These are phyloP conservation scores for Drechslerella coelobrocha DNA, from an alignment of 2,329 filamentous ascomycete genomes.

Conservation along the genomic window DNA sequence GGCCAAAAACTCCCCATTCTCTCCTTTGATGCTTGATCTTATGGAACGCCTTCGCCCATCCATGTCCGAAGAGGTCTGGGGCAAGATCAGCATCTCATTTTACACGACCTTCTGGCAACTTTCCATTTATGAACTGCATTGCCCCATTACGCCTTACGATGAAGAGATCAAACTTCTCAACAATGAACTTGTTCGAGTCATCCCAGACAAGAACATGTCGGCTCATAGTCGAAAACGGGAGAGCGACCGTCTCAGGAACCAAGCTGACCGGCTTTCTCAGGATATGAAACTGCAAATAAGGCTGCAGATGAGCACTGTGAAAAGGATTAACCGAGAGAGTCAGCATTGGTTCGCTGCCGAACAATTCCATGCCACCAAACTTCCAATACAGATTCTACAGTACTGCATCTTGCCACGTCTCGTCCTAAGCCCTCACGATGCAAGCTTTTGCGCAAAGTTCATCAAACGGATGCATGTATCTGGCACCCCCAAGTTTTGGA, in stretches of 20 bases:
- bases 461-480: conserved; percentile 85
- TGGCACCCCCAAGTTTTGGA: conserved; percentile 83
- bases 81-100: conserved; percentile 77
- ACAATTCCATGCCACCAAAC: conserved; percentile 68
- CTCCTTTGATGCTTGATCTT: conserved; percentile 76
- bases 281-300: conserved; percentile 76
- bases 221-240: conserved; percentile 62
- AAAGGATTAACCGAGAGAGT: conserved; percentile 76
- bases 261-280: conserved; percentile 72
- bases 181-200: conserved; percentile 72
- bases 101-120: conserved; percentile 93
- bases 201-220: conserved; percentile 69
- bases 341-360: conserved; percentile 74
- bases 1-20: conserved; percentile 63
- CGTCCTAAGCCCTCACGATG: conserved; percentile 81
- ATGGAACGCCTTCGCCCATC: conserved; percentile 71
- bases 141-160: conserved; percentile 78
- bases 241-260: conserved; percentile 72
- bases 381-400: conserved; percentile 81
- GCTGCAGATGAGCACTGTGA: conserved; percentile 70
- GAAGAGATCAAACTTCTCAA: conserved; percentile 74
- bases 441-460: conserved; percentile 86
- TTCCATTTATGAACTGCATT: conserved; percentile 78
- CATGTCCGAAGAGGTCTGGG: conserved; percentile 70
- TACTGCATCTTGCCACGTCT: conserved; percentile 91